These are phyloP conservation scores for Aspergillus sp. DNA, from an alignment of 2,329 filamentous ascomycete species.

Conservation along the genomic window DNA sequence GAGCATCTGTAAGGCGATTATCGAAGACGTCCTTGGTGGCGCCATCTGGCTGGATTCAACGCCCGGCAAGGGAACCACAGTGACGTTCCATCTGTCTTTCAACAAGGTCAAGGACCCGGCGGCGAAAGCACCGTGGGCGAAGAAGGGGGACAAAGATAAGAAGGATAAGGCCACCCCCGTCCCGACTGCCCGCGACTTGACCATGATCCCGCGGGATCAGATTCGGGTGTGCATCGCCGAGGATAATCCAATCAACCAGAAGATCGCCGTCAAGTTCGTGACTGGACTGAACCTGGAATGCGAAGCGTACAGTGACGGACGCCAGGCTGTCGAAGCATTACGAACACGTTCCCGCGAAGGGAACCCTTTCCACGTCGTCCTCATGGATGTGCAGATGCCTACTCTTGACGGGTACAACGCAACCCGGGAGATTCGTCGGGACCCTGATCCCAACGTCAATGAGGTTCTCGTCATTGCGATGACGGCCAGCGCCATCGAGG, in stretches of 20 bases:
- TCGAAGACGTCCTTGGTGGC: constrained; percentile 88
- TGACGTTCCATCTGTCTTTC: constrained; percentile 81
- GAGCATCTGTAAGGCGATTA: constrained; percentile 91
- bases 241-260: constrained; percentile 92
- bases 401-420: constrained; percentile 90
- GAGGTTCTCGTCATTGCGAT: constrained; percentile 93
- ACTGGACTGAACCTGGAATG: constrained; percentile 82
- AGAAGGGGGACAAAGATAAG: constrained; percentile 43
- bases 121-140: constrained; percentile 58
- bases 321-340: constrained; percentile 84
- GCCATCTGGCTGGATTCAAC: constrained; percentile 78
- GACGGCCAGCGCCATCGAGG: constrained; percentile 93
- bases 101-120: constrained; percentile 68
- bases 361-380: constrained; percentile 79
- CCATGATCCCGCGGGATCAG: constrained; percentile 70
- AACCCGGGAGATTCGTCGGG: constrained; percentile 76
- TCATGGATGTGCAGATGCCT: constrained; percentile 98
- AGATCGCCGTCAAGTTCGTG: constrained; percentile 89
- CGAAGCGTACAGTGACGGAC: constrained; percentile 85
- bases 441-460: constrained; percentile 72
- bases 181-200: constrained; percentile 63
- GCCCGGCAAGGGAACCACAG: constrained; percentile 59
- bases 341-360: constrained; percentile 68
- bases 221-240: constrained; percentile 90
- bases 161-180: constrained; percentile 42